Evolutionary conservation across 176 grass and related monocot genomes (phyloP).

Genomic region (Musa troglodytarum): DNA sequence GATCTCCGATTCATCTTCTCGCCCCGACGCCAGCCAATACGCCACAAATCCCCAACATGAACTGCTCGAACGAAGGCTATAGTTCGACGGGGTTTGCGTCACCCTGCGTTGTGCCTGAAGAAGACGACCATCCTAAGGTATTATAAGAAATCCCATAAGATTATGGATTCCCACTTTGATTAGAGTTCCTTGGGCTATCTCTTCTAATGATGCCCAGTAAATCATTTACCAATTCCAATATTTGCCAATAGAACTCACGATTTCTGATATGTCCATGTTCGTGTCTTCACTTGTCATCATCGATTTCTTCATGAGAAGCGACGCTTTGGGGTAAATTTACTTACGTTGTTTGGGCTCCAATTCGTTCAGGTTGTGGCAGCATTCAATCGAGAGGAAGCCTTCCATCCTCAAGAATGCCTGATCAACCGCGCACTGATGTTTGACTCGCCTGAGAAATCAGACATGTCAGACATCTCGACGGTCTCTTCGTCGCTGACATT

Average conservation of each 20-base stretch:
- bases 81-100: neutral
- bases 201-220: too few species aligned
- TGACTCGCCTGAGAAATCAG: conserved; percentile 48
- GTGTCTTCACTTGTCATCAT: too few species aligned
- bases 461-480: neutral
- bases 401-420: conserved; percentile 17
- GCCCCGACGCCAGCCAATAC: conserved; percentile 79
- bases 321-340: too few species aligned
- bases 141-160: too few species aligned
- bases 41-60: conserved; percentile 10
- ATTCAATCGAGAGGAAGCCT: conserved; percentile 8
- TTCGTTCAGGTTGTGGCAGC: neutral
- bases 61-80: neutral
- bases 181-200: too few species aligned
- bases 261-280: neutral
- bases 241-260: too few species aligned
- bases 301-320: too few species aligned
- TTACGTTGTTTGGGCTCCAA: neutral
- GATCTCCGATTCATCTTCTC: conserved; percentile 56
- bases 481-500: neutral
- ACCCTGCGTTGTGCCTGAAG: neutral
- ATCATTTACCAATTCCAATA: too few species aligned
- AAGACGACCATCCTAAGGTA: too few species aligned
- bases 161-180: too few species aligned
- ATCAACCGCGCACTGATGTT: conserved; percentile 55